phyloP scores from a whole-genome alignment of 2,329 filamentous ascomycete genomes.

The Cladobotryum protrusum region DNA sequence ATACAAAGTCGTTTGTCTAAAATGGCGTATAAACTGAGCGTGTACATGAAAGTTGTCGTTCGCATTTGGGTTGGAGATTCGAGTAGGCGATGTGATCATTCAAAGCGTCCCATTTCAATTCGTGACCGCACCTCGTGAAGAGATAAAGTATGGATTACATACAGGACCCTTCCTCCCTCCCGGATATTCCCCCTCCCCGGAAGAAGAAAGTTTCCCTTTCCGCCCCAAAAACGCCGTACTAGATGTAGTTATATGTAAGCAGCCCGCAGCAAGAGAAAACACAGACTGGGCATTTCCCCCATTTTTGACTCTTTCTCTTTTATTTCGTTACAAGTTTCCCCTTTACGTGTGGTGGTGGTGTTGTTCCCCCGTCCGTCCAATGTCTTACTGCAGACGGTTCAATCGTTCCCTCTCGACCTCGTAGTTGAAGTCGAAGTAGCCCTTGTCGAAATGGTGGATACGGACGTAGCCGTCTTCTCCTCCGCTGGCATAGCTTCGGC shows the following conservation, averaged over 20 bases:
- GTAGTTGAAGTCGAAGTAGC: conserved; percentile 97
- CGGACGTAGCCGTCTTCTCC: conserved; percentile 98
- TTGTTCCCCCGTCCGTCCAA: background rate
- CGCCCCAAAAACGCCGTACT: conserved; percentile 34
- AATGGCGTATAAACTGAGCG: too few relatives aligned
- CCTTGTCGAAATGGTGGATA: conserved; percentile 97
- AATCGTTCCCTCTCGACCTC: conserved; percentile 86
- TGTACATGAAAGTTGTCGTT: too few relatives aligned
- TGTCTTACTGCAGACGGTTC: conserved; percentile 37
- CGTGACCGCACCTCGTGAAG: conserved; percentile 23
- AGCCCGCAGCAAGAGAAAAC: conserved; percentile 28
- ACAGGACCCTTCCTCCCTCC: conserved; percentile 15
- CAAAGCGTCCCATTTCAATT: conserved; percentile 20
- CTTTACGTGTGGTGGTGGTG: conserved; percentile 1
- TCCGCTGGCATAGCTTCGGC: conserved; percentile 88
- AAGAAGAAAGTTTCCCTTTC: conserved; percentile 26
- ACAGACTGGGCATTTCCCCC: conserved; percentile 13
- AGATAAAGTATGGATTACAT: conserved; percentile 26
- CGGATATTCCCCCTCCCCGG: conserved; percentile 2
- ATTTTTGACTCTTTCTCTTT: background rate
- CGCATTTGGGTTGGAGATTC: too few relatives aligned
- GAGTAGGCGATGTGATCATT: conserved; percentile 9
- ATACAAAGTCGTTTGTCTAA: background rate
- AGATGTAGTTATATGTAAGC: conserved; percentile 29
- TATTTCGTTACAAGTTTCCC: background rate